phyloP scores from a whole-genome alignment of 2,329 filamentous ascomycete species.

The Penicillium sp. region DNA sequence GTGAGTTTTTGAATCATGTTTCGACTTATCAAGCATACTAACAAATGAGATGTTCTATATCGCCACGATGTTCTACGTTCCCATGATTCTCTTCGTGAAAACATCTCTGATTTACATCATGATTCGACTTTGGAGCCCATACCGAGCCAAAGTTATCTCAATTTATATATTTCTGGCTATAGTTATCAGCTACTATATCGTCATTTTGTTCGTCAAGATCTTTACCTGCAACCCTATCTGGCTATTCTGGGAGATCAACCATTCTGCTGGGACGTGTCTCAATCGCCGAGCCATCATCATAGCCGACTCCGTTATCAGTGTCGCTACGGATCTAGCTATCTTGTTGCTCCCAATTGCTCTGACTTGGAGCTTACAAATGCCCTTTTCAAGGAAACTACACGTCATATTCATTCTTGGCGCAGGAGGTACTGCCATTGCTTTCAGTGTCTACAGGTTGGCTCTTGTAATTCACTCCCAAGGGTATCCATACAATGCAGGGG shows the following conservation, averaged over 20 bases:
- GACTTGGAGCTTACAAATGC: conserved; percentile 2
- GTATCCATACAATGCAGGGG: too few species aligned
- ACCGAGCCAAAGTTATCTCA: neutral
- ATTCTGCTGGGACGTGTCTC: neutral
- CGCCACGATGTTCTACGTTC: conserved; percentile 5
- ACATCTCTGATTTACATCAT: conserved; percentile 2
- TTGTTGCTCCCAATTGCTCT: conserved; percentile 2
- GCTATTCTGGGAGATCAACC: neutral
- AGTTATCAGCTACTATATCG: conserved; percentile 7
- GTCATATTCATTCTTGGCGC: conserved; percentile 1
- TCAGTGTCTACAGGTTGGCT: conserved; percentile 8
- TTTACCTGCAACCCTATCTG: conserved; percentile 5
- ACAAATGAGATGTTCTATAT: conserved; percentile 6
- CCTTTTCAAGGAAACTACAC: conserved; percentile 4
- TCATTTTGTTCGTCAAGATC: conserved; percentile 7
- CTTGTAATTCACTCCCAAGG: neutral
- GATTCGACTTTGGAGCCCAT: conserved; percentile 4
- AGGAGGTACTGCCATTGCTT: conserved; percentile 6
- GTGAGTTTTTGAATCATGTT: neutral
- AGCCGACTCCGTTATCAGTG: conserved; percentile 4
- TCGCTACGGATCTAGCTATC: conserved; percentile 5
- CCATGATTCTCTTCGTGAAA: conserved; percentile 3
- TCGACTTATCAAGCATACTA: neutral
- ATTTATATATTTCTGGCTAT: neutral
- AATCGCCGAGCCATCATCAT: conserved; percentile 8